Conservation (phyloP, 2,329 filamentous ascomycete species). For the Cercospora sp. region DNA sequence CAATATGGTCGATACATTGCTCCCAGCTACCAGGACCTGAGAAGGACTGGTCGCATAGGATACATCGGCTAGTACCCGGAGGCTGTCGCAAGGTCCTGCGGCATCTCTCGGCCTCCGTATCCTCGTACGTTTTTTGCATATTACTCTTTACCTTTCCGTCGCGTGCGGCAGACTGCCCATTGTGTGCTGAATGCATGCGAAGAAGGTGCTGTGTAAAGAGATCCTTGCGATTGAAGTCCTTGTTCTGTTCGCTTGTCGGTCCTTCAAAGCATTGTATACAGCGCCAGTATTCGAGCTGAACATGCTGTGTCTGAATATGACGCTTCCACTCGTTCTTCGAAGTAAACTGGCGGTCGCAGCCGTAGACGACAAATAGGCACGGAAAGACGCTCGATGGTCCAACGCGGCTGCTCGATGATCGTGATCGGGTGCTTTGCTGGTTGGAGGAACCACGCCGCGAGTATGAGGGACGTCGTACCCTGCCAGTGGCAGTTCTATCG, state of each 20-base stretch:
- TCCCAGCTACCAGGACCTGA: conserved; percentile 70
- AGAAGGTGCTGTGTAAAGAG: conserved; percentile 85
- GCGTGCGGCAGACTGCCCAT: conserved; percentile 81
- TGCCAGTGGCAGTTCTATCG: not conserved
- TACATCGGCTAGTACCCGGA: conserved; percentile 69
- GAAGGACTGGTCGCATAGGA: conserved; percentile 66
- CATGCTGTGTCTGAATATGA: conserved; percentile 77
- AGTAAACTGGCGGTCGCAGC: conserved; percentile 70
- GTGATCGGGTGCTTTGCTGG: conserved; percentile 74
- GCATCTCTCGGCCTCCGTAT: conserved; percentile 61
- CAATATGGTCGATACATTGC: conserved; percentile 82
- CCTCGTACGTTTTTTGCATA: conserved; percentile 32
- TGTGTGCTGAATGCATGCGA: conserved; percentile 69
- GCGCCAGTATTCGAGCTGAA: conserved; percentile 71
- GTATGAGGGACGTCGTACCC: conserved; percentile 20
- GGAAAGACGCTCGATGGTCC: conserved; percentile 54
- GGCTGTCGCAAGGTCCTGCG: conserved; percentile 60
- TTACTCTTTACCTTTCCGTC: conserved; percentile 52
- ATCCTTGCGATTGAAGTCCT: conserved; percentile 83
- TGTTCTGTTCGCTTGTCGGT: not conserved
- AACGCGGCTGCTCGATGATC: conserved; percentile 31
- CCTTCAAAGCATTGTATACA: conserved; percentile 62
- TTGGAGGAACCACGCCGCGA: conserved; percentile 58
- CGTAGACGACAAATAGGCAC: conserved; percentile 78
- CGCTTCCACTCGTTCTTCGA: conserved; percentile 97